Percentiles rank a stretch among this genome's conserved stretches.
Evolutionary conservation across 2,329 filamentous ascomycete species (phyloP).

Genomic region (Pseudogymnoascus sp.): DNA sequence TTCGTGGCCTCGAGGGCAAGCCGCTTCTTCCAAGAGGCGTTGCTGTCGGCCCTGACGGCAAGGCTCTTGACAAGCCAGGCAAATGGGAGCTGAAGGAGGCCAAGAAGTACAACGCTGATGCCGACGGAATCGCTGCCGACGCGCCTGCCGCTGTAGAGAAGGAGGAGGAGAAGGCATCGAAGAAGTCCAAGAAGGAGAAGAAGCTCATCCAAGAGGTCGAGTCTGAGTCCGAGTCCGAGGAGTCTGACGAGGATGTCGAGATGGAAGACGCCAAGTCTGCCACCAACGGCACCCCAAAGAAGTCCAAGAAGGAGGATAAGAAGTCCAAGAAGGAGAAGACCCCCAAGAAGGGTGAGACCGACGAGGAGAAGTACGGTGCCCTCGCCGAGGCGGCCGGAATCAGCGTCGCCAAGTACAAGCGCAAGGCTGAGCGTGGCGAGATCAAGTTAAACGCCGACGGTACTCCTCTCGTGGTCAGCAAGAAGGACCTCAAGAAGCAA

Average conservation of each 20-base stretch:
- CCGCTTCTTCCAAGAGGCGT: slow-evolving; percentile 70
- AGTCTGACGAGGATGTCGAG: slow-evolving; percentile 18
- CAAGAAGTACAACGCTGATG: slow-evolving; percentile 89
- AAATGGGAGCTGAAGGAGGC: slow-evolving; percentile 92
- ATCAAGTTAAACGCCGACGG: slow-evolving; percentile 59
- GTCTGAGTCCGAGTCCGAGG: slow-evolving; percentile 14
- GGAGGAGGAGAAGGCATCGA: slow-evolving; percentile 40
- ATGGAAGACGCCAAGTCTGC: slow-evolving; percentile 26
- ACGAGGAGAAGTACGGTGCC: slow-evolving; percentile 34
- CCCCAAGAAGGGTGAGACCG: slow-evolving; percentile 33
- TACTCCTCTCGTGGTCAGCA: slow-evolving; percentile 58
- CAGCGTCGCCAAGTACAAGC: slow-evolving; percentile 67
- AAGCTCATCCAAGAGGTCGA: slow-evolving; percentile 24
- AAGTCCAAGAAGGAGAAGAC: slow-evolving; percentile 36
- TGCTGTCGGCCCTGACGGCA: slow-evolving; percentile 65
- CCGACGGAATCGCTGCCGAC: slow-evolving; percentile 70
- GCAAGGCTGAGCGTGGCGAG: slow-evolving; percentile 68
- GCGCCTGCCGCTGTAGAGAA: slow-evolving; percentile 47
- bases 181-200: slow-evolving; percentile 43
- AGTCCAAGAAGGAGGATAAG: slow-evolving; percentile 34
- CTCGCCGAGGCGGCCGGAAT: slow-evolving; percentile 59
- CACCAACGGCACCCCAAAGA: slow-evolving; percentile 21
- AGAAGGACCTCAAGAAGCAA: slow-evolving; percentile 68
- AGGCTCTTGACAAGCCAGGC: slow-evolving; percentile 49
- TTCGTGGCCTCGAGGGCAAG: slow-evolving; percentile 81